phyloP scores from a whole-genome alignment of 176 grass and related monocot species.

The Paspalum vaginatum region DNA sequence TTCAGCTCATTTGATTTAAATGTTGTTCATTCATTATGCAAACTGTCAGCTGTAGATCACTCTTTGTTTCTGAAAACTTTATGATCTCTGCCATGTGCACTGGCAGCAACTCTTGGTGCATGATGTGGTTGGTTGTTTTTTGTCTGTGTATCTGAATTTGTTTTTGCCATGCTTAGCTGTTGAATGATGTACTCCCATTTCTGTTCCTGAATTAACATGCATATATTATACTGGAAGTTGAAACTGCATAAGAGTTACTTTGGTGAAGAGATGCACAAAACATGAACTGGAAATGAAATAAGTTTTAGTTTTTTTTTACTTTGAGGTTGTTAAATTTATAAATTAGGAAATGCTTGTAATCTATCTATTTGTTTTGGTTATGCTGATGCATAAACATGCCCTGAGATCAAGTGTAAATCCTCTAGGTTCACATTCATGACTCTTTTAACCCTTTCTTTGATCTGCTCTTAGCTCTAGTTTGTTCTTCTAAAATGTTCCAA shows the following conservation, averaged over 20 bases:
- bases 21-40: background rate
- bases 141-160: background rate
- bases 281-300: background rate
- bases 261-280: background rate
- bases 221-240: background rate
- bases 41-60: background rate
- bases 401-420: background rate
- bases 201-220: background rate
- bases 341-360: background rate
- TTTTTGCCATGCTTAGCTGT: background rate
- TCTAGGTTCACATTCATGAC: background rate
- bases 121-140: conserved; percentile 1
- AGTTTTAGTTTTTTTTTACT: background rate
- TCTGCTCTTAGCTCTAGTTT: background rate
- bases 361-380: background rate
- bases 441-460: background rate
- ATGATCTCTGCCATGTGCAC: background rate
- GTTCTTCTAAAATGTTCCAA: background rate
- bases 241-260: background rate
- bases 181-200: background rate
- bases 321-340: no score
- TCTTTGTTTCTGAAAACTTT: conserved; percentile 3
- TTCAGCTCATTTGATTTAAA: conserved; percentile 16
- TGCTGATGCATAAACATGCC: background rate
- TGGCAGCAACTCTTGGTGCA: background rate